Percentiles rank a stretch among this genome's conserved stretches.
phyloP scores from a whole-genome alignment of 441 rosid species.

The Erysimum cheiri region DNA sequence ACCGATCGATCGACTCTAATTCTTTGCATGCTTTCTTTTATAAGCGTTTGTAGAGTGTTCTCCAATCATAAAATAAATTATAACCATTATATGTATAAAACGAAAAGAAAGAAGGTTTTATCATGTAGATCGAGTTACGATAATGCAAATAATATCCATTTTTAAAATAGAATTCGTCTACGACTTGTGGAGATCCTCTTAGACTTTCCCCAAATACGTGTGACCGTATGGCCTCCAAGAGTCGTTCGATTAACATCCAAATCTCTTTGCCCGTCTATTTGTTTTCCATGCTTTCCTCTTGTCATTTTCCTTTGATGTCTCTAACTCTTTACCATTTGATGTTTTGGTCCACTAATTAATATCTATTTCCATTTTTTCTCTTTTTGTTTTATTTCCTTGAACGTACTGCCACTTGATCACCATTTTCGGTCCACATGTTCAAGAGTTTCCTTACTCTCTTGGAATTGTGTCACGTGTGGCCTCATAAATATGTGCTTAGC shows the following conservation, averaged over 20 bases:
- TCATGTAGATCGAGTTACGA: background rate
- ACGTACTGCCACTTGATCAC: slow-evolving; percentile 24
- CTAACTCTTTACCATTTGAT: slow-evolving; percentile 31
- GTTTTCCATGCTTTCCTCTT: slow-evolving; percentile 10
- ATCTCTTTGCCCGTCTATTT: slow-evolving; percentile 9
- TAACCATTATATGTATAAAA: background rate
- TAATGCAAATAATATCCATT: background rate
- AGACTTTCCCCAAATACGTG: slow-evolving; percentile 4
- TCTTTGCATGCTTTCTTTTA: background rate
- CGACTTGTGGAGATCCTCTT: slow-evolving; percentile 2
- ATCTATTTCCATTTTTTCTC: background rate
- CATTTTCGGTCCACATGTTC: slow-evolving; percentile 28
- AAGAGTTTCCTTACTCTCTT: slow-evolving; percentile 14
- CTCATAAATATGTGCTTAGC: slow-evolving; percentile 22
- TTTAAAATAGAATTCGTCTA: background rate
- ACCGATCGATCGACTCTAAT: background rate
- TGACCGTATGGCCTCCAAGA: slow-evolving; percentile 9
- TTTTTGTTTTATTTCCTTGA: background rate
- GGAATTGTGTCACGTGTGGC: slow-evolving; percentile 27
- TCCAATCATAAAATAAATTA: background rate
- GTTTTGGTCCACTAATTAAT: background rate
- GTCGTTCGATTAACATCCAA: slow-evolving; percentile 2
- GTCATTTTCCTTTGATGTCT: slow-evolving; percentile 25
- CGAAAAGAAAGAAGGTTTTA: background rate
- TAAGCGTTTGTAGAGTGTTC: background rate